Base-by-base conservation (phyloP, 2,329 filamentous ascomycete species). In the Nemania bipapillata region DNA sequence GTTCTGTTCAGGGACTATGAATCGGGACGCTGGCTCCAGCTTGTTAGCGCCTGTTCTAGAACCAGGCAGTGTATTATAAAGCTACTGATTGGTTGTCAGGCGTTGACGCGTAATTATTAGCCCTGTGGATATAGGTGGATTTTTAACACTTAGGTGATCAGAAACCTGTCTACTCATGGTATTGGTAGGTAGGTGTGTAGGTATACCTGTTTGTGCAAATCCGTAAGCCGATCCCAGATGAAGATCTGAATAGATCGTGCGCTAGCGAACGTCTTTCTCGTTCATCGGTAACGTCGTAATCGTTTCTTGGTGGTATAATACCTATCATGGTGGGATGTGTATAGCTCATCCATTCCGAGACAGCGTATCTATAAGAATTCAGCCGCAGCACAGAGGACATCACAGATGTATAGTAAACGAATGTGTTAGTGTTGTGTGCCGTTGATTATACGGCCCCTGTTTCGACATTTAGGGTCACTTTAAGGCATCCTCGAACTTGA, bases 1-100 rank as follows among this genome's bases (percentile, higher is more conserved):
- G 47, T 26, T n/a, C 53, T 63, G 52, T 26, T 35, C 63, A 26
- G 37, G 63, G 56, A 37, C 15, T 20, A 12, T 55, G 53, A 65
- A 68, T 68, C 66, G 57, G 55, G 47, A 49, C 32, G 52, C 54
- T 52, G 22, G 35, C 6, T n/a, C n/a, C 45, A 35, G 53, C 28
- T 45, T 12, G 45, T 12, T 42, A 40, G 35, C 49, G 49, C 37
- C 17, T 63, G 59, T 59, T 65, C 65, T 68, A 65, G 65, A 68
- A 65, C 49, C 49, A 7, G 45, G 55, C 37, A 54, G 30, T 7
- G 30, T 11, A 6, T 6, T 15, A 11, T n/a, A 54, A 8, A 22
- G 37, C 28, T n/a, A 17, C 49, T 55, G 59, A 63, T 67, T 67
- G 65, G 59, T 9, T 45, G 17, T 63, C 17, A 17, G 54, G 54